Base-by-base conservation (phyloP, 768 basidiomycete genomes). In the Leucogyrophana mollusca region DNA sequence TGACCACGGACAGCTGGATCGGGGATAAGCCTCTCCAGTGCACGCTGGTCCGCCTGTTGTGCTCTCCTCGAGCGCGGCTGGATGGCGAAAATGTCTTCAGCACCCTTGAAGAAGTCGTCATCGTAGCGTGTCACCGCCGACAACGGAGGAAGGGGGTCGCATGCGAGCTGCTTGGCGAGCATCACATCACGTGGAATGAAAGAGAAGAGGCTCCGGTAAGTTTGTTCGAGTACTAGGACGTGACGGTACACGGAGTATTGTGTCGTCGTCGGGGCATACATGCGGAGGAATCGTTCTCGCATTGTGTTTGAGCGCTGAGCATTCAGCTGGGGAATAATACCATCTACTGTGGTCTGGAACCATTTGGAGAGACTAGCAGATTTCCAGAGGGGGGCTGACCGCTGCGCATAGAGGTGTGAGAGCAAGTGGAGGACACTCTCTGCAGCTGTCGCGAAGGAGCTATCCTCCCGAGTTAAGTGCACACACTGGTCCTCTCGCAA, bases 81-180 rank as follows among this genome's bases (percentile, higher is more conserved):
- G 36, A 58, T 42, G 16, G 70, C 60, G 40, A 78, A 71, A 13
- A 71, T 45, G 52, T 85, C 83, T 42, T 83, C 82, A 3, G 74
- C 69, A 2, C 80, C 79, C 13, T 64, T 68, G 69, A 97, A 94
- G 67, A 94, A 96, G n/a, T 62, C 63, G 3, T 75, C 68, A 51
- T 92, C 76, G 65, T 96, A 96, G 33, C 56, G 60, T 25, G 74
- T 85, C 2, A 81, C 57, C 2, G 76, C 66, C 1, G 76, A 74
- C 5, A 66, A 68, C 0, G 94, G 94, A 0, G 94, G 92, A 2
- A 95, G 70, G 1, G 94, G 94, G 58, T 97, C 95, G 55, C 86
- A 96, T 8, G 85, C 81, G 50, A 90, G 70, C 5, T 80, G 74
- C 45, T 80, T 77, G 10, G 66, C 69, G 4, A 73, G 67, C 10